Base-by-base conservation (phyloP, 805 yeast species). In the Myxozyma udenii region DNA sequence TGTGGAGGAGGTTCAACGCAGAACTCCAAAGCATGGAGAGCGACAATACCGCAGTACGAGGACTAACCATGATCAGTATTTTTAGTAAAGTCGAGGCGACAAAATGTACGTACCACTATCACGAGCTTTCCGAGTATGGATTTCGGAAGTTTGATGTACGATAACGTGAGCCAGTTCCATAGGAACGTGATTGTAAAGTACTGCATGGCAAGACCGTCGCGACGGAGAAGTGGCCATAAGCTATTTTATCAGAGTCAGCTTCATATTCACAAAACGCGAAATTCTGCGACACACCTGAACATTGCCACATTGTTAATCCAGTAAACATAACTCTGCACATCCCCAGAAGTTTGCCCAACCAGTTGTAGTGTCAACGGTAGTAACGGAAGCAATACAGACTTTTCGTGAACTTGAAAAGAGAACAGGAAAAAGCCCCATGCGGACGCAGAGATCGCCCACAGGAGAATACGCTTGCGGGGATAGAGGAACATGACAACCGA, bases 361-460 rank as follows among this genome's bases (percentile, higher is more conserved):
- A 78, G 72, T 5, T 90, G 69, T 49, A 93, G 71, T 0, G 93
- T 80, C 9, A 88, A 79, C 3, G 98, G 98, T 61, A 93, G 66
- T 58, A 93, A 74, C 0, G 98, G 98, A 2, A 93, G 78, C 52
- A 93, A 71, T 14, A 93, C 90, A 0, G 93, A 79, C 70, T 93
- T 93, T 69, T 93, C 98, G 66, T 93, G 98, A 3, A 93, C 98
- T 67, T 91, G 98, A 73, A 88, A 93, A 28, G 95, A 84, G 66
- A 93, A 93, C 47, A 93, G 73, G 67, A 76, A 93, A 65, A 93
- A 93, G 0, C 95, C 84, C 82, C 93, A 78, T 0, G 98, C 81
- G 51, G 91, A 81, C 0, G 87, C 82, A 1, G 89, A 80, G 46
- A 93, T 77, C 1, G 90, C 87, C 80, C 89, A 87, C 0, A 84